These are phyloP conservation scores for Anethum foeniculum DNA, from an alignment of 140 eudicot species.

Conservation along the genomic window DNA sequence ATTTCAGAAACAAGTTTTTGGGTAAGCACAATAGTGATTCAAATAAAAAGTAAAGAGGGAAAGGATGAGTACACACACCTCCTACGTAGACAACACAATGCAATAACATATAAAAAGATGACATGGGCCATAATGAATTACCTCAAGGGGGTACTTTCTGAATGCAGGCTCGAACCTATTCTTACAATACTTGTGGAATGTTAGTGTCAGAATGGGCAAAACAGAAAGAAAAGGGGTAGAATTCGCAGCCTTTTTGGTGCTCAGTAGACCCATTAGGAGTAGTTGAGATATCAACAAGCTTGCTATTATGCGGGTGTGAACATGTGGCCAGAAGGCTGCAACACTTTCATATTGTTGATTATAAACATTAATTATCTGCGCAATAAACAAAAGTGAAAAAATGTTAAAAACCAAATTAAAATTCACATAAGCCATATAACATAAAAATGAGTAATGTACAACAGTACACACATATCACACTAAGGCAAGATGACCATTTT, in stretches of 20 bases:
- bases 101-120: not conserved
- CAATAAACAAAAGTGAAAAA: not conserved
- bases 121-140: conserved; percentile 18
- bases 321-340: conserved; percentile 99
- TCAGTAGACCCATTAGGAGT: conserved; percentile 69
- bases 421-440: not conserved
- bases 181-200: conserved; percentile 90
- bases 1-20: not conserved
- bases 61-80: not conserved
- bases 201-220: conserved; percentile 61
- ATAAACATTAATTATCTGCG: conserved; percentile 87
- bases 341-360: conserved; percentile 85
- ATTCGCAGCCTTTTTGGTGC: conserved; percentile 89
- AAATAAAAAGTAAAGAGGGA: not conserved
- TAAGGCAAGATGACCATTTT: not conserved
- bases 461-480: not conserved
- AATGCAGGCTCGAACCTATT: conserved; percentile 91
- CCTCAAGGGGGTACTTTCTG: conserved; percentile 91
- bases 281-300: conserved; percentile 91
- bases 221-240: conserved; percentile 79
- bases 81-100: not conserved
- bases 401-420: not conserved
- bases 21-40: not conserved
- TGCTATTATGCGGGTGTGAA: conserved; percentile 76
- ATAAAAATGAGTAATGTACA: not conserved